Percentiles rank a stretch among this genome's conserved stretches.
These are phyloP conservation scores for Rhizoclosmatium sp. DNA, from an alignment of 192 early-diverging fungal genomes.

Conservation along the genomic window DNA sequence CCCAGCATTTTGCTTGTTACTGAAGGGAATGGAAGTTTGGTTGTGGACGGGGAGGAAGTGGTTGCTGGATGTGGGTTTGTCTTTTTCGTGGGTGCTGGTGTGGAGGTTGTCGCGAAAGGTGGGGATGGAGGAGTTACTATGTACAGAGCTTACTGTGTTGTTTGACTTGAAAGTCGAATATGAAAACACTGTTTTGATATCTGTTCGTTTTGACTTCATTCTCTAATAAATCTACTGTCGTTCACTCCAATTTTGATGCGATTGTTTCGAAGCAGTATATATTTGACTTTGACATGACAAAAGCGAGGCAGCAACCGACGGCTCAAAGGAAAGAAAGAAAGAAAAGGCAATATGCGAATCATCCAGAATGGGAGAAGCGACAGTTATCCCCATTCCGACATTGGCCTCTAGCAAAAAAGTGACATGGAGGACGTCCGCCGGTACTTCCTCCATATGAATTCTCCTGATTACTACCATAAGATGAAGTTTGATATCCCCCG, in stretches of 20 bases:
- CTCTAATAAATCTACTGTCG: no score
- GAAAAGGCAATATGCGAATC: no score
- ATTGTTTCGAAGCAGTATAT: no score
- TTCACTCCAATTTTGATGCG: no score
- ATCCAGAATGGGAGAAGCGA: slow-evolving; percentile 3
- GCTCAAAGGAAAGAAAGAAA: no score
- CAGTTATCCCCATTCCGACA: slow-evolving; percentile 33
- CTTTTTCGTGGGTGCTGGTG: slow-evolving; percentile 77
- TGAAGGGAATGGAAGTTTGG: slow-evolving; percentile 66
- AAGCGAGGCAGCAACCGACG: no score
- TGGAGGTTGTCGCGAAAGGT: slow-evolving; percentile 54
- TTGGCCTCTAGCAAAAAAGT: slow-evolving; percentile 32
- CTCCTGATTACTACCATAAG: not conserved
- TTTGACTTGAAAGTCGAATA: not conserved
- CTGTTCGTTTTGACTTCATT: no score
- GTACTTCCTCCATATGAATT: not conserved
- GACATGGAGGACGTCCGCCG: slow-evolving; percentile 3
- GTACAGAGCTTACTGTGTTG: slow-evolving; percentile 61
- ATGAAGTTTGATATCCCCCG: not conserved
- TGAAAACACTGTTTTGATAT: no score
- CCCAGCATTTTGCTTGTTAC: slow-evolving; percentile 89
- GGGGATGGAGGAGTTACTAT: slow-evolving; percentile 34
- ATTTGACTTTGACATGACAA: no score
- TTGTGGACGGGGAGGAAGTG: slow-evolving; percentile 24
- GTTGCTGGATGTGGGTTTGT: slow-evolving; percentile 72